Evolutionary conservation across 345 rosid genomes (phyloP), one percentile per base, ranked within the genome.

Genomic region (Acer yangbiense): DNA sequence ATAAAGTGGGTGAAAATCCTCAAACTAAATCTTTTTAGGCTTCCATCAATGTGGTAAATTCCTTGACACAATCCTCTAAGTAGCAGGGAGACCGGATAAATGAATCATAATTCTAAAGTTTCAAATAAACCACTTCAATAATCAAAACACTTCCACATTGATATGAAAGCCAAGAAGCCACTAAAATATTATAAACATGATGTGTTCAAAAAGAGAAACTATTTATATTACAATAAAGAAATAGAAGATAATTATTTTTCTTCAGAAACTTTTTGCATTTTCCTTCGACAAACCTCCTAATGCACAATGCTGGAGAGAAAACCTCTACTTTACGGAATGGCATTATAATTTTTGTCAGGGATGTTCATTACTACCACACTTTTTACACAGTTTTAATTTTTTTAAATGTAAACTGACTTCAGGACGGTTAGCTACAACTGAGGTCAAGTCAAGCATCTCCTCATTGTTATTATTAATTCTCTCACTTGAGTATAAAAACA

Each of bases 401-500:
- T 50, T 50, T 14, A 50, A 50, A 17, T 14, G 17, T 12, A 50
- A 50, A 50, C 55, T 13, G 18, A 35, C 39, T 35, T 35, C 39
- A 35, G 39, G 39, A 35, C 6, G 1, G 39, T 35, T 64, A n/a
- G 29, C 20, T 52, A 4, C 13, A 7, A 2, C 25, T 68, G 25
- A 67, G 10, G 67, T 54, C 20, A 66, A 20, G 54, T 46, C 41
- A 70, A 69, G 46, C 41, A 17, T 76, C 17, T 58, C 66, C 48
- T 68, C 16, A 41, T 65, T 23, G 60, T 72, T 58, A 58, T 39
- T 6, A 65, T 39, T 9, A 20, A 20, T 32, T 35, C 21, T n/a
- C 32, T 66, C 64, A 66, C 71, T 18, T 52, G 25, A 61, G 27
- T 46, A 63, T 46, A 32, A 67, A 6, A 69, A 55, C 3, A 23